Base-by-base conservation (phyloP, 306 rosid species). In the Clitoria ternatea region DNA sequence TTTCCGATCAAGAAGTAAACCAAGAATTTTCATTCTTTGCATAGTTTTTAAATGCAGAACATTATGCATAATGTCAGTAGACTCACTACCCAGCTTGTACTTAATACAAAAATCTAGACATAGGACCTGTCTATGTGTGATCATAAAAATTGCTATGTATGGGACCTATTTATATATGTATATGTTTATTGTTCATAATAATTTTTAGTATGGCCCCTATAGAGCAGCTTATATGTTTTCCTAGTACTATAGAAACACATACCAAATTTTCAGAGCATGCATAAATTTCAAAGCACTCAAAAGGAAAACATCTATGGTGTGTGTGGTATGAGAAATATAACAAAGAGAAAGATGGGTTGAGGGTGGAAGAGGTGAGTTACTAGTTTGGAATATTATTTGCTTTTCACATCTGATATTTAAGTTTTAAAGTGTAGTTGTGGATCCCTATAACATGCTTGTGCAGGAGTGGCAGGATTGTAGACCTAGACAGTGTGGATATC, bases 1-100 rank as follows among this genome's bases (percentile, higher is more conserved):
- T 39, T 48, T 65, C 5, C 15, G 70, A 61, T 74, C 52, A 73
- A 74, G 55, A 29, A 50, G 30, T 62, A 39, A 55, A 69, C 33
- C 70, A 37, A 77, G 19, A 71, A 37, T 59, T 75, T 23, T 27
- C 75, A 36, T 63, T 68, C 66, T 33, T 52, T 80, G 56, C n/a
- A 12, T 56, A 3, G 14, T 39, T 17, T 69, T 42, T 33, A 45
- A 61, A 56, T 69, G 73, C 36, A 54, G 71, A 30, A 59, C 40
- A 63, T 65, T 74, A 19, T 55, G 55, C 75, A 59, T 27, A 64
- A 65, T 68, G 15, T 56, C 62, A 75, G 57, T 49, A n/a, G n/a
- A n/a, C n/a, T n/a, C n/a, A n/a, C n/a, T n/a, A 50, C 27, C 36
- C 11, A 35, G 45, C 35, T 23, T 44, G 45, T 39, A 67, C 74